Conservation (phyloP, 768 basidiomycete species). For the Leccinum truebloodii region DNA sequence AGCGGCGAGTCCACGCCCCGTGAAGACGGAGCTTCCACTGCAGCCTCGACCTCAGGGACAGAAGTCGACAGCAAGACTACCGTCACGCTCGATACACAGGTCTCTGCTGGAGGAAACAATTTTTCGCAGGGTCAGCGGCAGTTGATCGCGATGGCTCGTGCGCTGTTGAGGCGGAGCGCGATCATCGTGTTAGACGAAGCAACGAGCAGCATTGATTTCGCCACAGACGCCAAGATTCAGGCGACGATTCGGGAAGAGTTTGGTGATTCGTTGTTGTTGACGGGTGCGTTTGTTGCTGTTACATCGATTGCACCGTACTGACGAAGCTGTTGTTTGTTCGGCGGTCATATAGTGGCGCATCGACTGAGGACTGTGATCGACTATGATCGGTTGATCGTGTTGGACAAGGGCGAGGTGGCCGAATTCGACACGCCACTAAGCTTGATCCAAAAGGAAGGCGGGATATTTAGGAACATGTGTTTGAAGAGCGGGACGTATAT, state of each 20-base stretch:
- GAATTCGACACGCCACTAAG: conserved; percentile 76
- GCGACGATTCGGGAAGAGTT: conserved; percentile 87
- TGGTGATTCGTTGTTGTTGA: conserved; percentile 67
- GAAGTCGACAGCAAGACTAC: conserved; percentile 57
- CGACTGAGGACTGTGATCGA: conserved; percentile 78
- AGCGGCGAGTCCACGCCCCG: conserved; percentile 46
- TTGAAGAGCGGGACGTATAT: conserved; percentile 65
- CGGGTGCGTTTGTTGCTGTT: conserved; percentile 46
- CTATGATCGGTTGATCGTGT: conserved; percentile 74
- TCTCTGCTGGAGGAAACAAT: conserved; percentile 85
- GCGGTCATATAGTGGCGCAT: conserved; percentile 51
- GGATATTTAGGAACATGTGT: conserved; percentile 71
- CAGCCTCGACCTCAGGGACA: conserved; percentile 44
- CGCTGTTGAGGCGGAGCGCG: conserved; percentile 66
- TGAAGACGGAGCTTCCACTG: conserved; percentile 42
- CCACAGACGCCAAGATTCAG: conserved; percentile 90
- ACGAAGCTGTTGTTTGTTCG: neutral
- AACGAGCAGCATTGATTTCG: conserved; percentile 84
- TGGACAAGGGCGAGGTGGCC: conserved; percentile 52
- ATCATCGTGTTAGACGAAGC: conserved; percentile 84
- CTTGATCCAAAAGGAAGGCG: conserved; percentile 60
- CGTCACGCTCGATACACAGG: conserved; percentile 72
- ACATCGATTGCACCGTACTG: neutral
- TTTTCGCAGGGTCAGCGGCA: conserved; percentile 94
- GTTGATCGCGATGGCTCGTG: conserved; percentile 83